Evolutionary conservation across 2,329 filamentous ascomycete species (phyloP).

Genomic region (Emmonsia crescens): DNA sequence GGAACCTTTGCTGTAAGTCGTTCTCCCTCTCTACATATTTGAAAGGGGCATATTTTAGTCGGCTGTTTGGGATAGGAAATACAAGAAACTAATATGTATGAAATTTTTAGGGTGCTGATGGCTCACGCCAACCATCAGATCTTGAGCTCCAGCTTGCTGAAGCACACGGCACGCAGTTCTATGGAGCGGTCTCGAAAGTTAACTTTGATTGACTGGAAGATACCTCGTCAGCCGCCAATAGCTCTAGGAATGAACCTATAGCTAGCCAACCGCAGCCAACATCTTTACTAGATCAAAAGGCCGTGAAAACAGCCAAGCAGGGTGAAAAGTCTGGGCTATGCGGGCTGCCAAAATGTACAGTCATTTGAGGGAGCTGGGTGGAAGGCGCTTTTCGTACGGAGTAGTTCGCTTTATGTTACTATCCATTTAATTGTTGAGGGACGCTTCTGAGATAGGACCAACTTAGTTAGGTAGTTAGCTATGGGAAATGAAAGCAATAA

Average conservation of each 20-base stretch:
- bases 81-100: background rate
- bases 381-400: background rate
- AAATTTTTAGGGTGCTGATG: slow-evolving; percentile 48
- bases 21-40: slow-evolving; percentile 6
- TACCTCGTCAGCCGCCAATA: slow-evolving; percentile 26
- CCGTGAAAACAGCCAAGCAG: slow-evolving; percentile 39
- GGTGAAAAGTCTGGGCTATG: slow-evolving; percentile 53
- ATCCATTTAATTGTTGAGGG: background rate
- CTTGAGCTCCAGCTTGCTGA: slow-evolving; percentile 70
- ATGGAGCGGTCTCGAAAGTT: slow-evolving; percentile 61
- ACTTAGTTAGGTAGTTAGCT: slow-evolving; percentile 1
- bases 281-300: slow-evolving; percentile 18
- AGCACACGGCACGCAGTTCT: slow-evolving; percentile 79
- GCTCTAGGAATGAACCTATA: slow-evolving; percentile 19
- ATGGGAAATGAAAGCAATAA: slow-evolving; percentile 2
- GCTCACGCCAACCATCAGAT: slow-evolving; percentile 66
- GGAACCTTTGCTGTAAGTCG: slow-evolving; percentile 66
- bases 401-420: background rate
- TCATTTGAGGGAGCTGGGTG: slow-evolving; percentile 40
- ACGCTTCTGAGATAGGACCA: background rate
- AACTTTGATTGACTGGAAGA: slow-evolving; percentile 69
- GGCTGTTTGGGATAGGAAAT: background rate
- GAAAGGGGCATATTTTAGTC: background rate
- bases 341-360: slow-evolving; percentile 59
- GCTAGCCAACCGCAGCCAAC: slow-evolving; percentile 15